phyloP scores from a whole-genome alignment of 148 eudicot genomes.

The Cornus controversa region DNA sequence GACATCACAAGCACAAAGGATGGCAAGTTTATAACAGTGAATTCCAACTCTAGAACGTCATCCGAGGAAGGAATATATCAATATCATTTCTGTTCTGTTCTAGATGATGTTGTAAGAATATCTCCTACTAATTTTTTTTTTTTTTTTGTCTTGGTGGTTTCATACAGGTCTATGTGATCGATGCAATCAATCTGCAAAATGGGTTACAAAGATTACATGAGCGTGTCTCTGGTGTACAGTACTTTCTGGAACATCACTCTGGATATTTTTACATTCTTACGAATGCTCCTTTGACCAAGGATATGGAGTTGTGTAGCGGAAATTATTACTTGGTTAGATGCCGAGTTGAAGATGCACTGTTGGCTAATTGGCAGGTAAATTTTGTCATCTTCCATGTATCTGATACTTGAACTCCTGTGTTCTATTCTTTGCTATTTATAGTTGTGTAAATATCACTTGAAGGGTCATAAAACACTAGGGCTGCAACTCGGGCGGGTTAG shows the following conservation, averaged over 20 bases:
- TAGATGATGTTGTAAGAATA: not conserved
- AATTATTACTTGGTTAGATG: conserved; percentile 61
- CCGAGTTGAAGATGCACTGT: conserved; percentile 49
- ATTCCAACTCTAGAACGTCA: conserved; percentile 94
- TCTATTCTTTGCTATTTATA: not conserved
- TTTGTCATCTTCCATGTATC: not conserved
- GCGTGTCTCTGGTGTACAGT: conserved; percentile 78
- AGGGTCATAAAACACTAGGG: not conserved
- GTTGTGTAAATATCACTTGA: not conserved
- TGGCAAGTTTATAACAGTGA: conserved; percentile 86
- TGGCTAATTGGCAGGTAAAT: conserved; percentile 68
- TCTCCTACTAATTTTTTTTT: conserved; percentile 8
- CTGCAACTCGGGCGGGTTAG: no score
- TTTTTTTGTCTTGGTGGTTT: conserved; percentile 13
- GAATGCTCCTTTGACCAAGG: conserved; percentile 45
- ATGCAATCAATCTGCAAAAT: conserved; percentile 54
- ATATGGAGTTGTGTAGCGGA: conserved; percentile 43
- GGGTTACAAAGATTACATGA: conserved; percentile 60
- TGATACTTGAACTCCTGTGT: not conserved
- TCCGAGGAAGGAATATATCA: conserved; percentile 73
- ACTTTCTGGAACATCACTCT: conserved; percentile 85
- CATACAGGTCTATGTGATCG: conserved; percentile 70
- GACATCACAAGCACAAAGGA: conserved; percentile 95
- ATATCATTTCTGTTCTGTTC: conserved; percentile 23
- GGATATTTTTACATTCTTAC: conserved; percentile 83